Evolutionary conservation across 2,329 filamentous ascomycete genomes (phyloP).

Genomic region (Arthrobotrys pseudoclavata): DNA sequence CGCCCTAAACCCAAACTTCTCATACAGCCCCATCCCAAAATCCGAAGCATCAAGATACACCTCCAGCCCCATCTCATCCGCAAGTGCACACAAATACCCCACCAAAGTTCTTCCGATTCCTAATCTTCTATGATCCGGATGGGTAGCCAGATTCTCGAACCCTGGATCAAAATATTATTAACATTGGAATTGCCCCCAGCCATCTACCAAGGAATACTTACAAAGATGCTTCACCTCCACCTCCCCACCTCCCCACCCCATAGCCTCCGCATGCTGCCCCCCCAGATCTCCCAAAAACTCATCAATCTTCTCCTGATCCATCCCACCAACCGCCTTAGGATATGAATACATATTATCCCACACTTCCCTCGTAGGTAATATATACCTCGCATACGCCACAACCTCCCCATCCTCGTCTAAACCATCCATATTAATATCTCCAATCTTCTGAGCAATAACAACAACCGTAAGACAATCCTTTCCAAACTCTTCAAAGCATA

Average conservation of each 20-base stretch:
- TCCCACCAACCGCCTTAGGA: conserved; percentile 34
- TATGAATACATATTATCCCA: conserved; percentile 52
- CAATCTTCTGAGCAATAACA: neutral
- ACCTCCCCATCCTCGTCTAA: neutral
- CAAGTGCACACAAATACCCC: conserved; percentile 26
- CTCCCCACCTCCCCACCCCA: conserved; percentile 3
- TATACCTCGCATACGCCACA: conserved; percentile 29
- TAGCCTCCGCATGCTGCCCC: conserved; percentile 19
- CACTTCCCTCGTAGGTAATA: conserved; percentile 27
- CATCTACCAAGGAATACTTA: conserved; percentile 30
- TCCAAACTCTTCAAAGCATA: conserved; percentile 40
- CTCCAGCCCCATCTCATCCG: conserved; percentile 27
- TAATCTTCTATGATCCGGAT: conserved; percentile 27
- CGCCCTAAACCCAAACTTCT: conserved; percentile 34
- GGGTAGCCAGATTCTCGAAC: conserved; percentile 38
- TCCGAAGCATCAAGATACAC: conserved; percentile 39
- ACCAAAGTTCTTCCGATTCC: conserved; percentile 39
- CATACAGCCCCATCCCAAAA: conserved; percentile 44
- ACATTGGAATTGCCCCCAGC: neutral
- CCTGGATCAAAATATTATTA: conserved; percentile 10
- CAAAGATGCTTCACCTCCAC: conserved; percentile 24
- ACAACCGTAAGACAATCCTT: conserved; percentile 11
- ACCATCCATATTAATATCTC: neutral
- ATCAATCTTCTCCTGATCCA: conserved; percentile 27
- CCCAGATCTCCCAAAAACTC: conserved; percentile 29